phyloP scores from a whole-genome alignment of 768 basidiomycete genomes.

The Agrocybe chaxingu region DNA sequence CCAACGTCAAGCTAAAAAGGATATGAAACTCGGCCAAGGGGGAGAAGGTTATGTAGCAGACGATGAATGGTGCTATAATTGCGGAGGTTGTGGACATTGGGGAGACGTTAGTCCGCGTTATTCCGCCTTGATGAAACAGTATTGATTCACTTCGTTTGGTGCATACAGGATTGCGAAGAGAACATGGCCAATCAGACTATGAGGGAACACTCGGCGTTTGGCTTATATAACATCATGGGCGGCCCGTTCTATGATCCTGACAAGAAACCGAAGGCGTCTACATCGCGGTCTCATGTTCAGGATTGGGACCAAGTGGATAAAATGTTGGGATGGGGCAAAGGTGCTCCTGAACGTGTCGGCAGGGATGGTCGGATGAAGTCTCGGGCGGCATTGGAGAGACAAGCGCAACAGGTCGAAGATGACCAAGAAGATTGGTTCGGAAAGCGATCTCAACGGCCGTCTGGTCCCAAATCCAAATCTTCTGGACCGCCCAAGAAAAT shows the following conservation, averaged over 20 bases:
- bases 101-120: conserved; percentile 60
- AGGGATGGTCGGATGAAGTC: conserved; percentile 61
- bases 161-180: conserved; percentile 59
- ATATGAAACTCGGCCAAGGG: conserved; percentile 56
- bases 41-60: conserved; percentile 75
- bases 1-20: conserved; percentile 46
- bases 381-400: conserved; percentile 50
- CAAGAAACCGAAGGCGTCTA: conserved; percentile 24
- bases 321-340: conserved; percentile 42
- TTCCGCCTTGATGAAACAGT: background rate
- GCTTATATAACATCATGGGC: conserved; percentile 51
- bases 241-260: conserved; percentile 64
- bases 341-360: conserved; percentile 60
- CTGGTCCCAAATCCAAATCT: background rate
- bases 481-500: conserved; percentile 25
- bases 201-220: conserved; percentile 64
- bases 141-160: background rate
- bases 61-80: conserved; percentile 83
- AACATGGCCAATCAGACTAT: conserved; percentile 38
- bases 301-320: conserved; percentile 39
- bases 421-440: conserved; percentile 71
- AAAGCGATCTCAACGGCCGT: conserved; percentile 22
- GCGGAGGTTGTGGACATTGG: conserved; percentile 68
- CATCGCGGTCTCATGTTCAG: conserved; percentile 30
- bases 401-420: conserved; percentile 41